Percentiles rank a stretch among this genome's conserved stretches.
Evolutionary conservation across 2,329 filamentous ascomycete genomes (phyloP).

Genomic region (Fusarium setosum): DNA sequence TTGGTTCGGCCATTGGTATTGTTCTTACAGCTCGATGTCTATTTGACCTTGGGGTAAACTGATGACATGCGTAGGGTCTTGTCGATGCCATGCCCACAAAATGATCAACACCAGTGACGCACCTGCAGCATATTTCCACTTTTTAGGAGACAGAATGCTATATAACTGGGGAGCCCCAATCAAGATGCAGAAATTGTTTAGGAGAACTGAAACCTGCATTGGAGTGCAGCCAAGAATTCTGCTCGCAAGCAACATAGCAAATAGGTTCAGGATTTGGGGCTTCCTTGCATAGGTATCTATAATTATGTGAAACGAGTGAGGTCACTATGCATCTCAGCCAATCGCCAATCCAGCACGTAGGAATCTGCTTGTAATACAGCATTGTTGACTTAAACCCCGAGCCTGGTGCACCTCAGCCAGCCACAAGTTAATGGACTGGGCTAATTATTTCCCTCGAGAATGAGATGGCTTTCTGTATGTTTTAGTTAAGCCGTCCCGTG

Average conservation of each 20-base stretch:
- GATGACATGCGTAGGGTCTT: too few species aligned
- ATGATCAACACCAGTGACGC: too few species aligned
- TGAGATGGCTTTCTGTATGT: background rate
- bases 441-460: background rate
- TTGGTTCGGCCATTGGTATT: too few species aligned
- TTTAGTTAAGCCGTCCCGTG: constrained; percentile 11
- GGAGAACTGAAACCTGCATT: background rate
- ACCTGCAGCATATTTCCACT: background rate
- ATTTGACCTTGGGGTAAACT: too few species aligned
- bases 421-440: background rate
- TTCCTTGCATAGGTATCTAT: too few species aligned
- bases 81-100: too few species aligned
- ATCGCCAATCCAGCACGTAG: background rate
- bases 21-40: too few species aligned
- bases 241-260: background rate
- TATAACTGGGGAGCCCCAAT: background rate
- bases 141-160: background rate
- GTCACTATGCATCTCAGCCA: background rate
- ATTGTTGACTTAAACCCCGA: background rate
- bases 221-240: background rate
- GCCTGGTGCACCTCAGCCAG: background rate
- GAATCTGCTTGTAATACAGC: background rate
- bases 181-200: background rate
- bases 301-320: constrained; percentile 7
- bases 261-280: too few species aligned